Evolutionary conservation across 305 asterid species (phyloP).

Genomic region (Striga hermonthica): DNA sequence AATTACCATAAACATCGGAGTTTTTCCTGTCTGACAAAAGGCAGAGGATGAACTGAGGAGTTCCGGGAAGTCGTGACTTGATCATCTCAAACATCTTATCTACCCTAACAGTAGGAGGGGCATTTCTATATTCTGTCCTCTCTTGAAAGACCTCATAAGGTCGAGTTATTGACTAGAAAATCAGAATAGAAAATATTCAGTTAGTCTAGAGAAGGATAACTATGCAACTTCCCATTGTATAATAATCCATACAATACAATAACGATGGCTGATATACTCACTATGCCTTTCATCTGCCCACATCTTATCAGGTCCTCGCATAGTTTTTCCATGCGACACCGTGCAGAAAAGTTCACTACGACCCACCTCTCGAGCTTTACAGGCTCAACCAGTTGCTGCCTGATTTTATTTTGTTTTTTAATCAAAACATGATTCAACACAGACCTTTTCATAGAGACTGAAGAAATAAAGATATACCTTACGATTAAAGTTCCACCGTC

Average conservation of each 20-base stretch:
- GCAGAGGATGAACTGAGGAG: conserved; percentile 61
- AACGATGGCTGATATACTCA: conserved; percentile 29
- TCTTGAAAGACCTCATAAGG: conserved; percentile 45
- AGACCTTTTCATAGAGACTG: not conserved
- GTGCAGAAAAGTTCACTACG: conserved; percentile 60
- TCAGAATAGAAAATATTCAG: not conserved
- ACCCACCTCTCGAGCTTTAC: conserved; percentile 45
- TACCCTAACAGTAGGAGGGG: conserved; percentile 52
- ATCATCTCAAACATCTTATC: conserved; percentile 48
- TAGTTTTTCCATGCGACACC: conserved; percentile 37
- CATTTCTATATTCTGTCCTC: conserved; percentile 37
- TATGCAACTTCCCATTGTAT: not conserved
- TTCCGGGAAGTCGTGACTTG: conserved; percentile 42
- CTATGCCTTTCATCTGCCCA: conserved; percentile 63
- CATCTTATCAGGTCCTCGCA: conserved; percentile 37
- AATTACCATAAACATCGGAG: conserved; percentile 62
- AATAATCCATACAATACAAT: not conserved
- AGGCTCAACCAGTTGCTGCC: conserved; percentile 47
- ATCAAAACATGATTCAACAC: not conserved
- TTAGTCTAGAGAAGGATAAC: not conserved
- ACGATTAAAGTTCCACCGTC: conserved; percentile 70
- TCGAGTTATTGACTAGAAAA: conserved; percentile 21
- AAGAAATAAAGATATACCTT: conserved; percentile 43
- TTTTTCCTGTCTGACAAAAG: conserved; percentile 65
- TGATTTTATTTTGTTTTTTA: not conserved